Base-by-base conservation (phyloP, 1,284 basidiomycete genomes). In the Sparassis latifolia region DNA sequence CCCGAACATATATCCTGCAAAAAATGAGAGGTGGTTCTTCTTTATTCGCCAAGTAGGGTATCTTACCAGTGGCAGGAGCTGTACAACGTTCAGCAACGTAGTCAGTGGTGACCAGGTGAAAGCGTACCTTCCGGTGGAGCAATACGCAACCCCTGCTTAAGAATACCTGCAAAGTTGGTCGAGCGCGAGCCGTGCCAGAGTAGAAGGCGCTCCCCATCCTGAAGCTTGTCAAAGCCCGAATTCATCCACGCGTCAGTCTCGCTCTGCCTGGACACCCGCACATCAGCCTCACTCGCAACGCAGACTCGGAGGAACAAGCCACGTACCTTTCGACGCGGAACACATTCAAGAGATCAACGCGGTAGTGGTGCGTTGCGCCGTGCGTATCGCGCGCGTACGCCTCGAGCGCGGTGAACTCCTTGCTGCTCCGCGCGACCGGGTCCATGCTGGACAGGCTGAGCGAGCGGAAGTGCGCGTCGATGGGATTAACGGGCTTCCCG, bases 121-220 rank as follows among this genome's bases (percentile, higher is more conserved):
- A 44, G 44, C 64, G 29, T 55, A 76, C 74, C 80, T 72, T 86
- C 82, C 5, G 82, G 82, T 33, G 83, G 83, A 4, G 83, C 83
- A 58, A 86, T 85, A 29, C 82, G 75, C 54, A 86, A 61, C 31
- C 83, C 83, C 63, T 85, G 82, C 60, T 75, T 77, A 42, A 85
- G 67, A 49, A 85, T 86, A 66, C 78, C 75, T 42, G 79, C 80
- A 63, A 82, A 84, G 59, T 84, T 83, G 29, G 82, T 82, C 4
- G 79, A 76, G 35, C 81, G 65, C 31, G 79, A 82, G 20, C 83
- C 82, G 55, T 86, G 83, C 83, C 82, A 86, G 42, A 86, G 67
- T 32, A 86, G 67, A 52, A 83, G 63, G 3, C 81, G 70, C 49
- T 84, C 76, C 10, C 79, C 79, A 38, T 74, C 70, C 5, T 52